A percentile compares a stretch with the other conserved stretches of the same genome.
These are phyloP conservation scores for Aspergillus saccharolyticus DNA, from an alignment of 495 filamentous ascomycete genomes.

Conservation along the genomic window DNA sequence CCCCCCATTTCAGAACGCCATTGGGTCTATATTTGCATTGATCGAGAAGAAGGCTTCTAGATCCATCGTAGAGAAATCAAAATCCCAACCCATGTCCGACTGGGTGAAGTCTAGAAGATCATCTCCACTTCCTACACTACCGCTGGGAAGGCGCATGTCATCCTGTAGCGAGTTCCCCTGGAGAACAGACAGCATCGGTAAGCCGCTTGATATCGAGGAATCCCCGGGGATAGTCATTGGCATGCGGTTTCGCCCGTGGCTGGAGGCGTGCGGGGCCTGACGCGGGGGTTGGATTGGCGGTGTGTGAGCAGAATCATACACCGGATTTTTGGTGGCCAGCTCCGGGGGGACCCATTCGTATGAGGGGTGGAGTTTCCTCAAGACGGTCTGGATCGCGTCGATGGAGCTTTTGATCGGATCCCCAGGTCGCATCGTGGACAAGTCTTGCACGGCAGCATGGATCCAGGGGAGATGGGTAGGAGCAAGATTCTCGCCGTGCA, in stretches of 20 bases:
- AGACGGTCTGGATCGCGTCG: slow-evolving; percentile 29
- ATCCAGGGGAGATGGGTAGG: slow-evolving; percentile 39
- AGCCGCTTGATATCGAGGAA: not conserved
- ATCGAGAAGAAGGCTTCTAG: slow-evolving; percentile 40
- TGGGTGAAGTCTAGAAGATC: slow-evolving; percentile 40
- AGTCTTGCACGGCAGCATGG: slow-evolving; percentile 28
- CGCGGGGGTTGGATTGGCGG: not conserved
- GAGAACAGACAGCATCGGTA: slow-evolving; percentile 18
- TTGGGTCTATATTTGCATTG: slow-evolving; percentile 21
- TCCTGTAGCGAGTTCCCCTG: slow-evolving; percentile 22
- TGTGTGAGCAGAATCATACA: not conserved
- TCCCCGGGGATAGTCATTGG: not conserved
- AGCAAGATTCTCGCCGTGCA: slow-evolving; percentile 31
- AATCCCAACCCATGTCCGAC: slow-evolving; percentile 43
- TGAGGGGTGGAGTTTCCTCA: slow-evolving; percentile 31
- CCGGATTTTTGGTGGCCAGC: not conserved
- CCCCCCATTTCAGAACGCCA: slow-evolving; percentile 1
- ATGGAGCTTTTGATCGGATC: slow-evolving; percentile 32
- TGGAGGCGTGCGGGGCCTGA: not conserved
- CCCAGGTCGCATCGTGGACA: slow-evolving; percentile 28
- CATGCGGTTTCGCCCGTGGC: not conserved
- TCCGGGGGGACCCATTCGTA: slow-evolving; percentile 28
- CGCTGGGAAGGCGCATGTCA: slow-evolving; percentile 22
- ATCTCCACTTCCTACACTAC: slow-evolving; percentile 28
- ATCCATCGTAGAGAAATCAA: slow-evolving; percentile 46